Conservation (phyloP, 306 rosid genomes). For the Vigna mungo region DNA sequence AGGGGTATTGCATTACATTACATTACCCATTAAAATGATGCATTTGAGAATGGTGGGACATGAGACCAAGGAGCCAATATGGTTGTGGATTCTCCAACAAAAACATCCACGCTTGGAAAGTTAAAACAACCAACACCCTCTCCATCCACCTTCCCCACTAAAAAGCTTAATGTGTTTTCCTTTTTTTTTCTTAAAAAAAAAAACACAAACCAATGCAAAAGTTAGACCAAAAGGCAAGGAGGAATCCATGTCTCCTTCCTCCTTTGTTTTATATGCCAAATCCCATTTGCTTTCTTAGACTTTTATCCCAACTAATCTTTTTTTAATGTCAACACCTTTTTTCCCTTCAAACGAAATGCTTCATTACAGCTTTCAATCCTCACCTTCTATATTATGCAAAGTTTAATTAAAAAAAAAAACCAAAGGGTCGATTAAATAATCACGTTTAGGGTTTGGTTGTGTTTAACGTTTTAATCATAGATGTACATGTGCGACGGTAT, state of each 20-base stretch:
- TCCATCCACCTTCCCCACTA: slow-evolving; percentile 57
- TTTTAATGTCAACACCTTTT: slow-evolving; percentile 35
- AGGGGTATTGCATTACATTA: slow-evolving; percentile 7
- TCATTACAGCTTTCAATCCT: background rate
- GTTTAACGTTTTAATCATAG: slow-evolving; percentile 45
- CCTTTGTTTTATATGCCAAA: slow-evolving; percentile 43
- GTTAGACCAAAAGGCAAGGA: slow-evolving; percentile 43
- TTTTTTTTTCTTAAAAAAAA: background rate
- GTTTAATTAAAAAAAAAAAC: slow-evolving; percentile 37
- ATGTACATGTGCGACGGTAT: slow-evolving; percentile 53
- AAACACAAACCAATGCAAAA: slow-evolving; percentile 43
- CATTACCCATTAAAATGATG: slow-evolving; percentile 29
- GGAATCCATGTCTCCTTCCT: slow-evolving; percentile 54
- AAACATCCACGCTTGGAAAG: slow-evolving; percentile 80
- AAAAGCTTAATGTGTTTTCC: slow-evolving; percentile 41
- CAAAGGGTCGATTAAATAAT: slow-evolving; percentile 51
- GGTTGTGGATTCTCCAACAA: slow-evolving; percentile 96
- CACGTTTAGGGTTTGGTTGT: slow-evolving; percentile 27
- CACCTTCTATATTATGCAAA: background rate
- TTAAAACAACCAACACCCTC: slow-evolving; percentile 48
- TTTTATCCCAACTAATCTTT: slow-evolving; percentile 53
- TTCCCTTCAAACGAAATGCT: slow-evolving; percentile 17
- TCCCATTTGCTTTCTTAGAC: slow-evolving; percentile 62
- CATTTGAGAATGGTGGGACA: slow-evolving; percentile 63
- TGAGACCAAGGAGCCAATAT: slow-evolving; percentile 77